A percentile compares a stretch with the other conserved stretches of the same genome.
Conservation (phyloP, 495 filamentous ascomycete genomes). For the Neurospora hispaniola region DNA sequence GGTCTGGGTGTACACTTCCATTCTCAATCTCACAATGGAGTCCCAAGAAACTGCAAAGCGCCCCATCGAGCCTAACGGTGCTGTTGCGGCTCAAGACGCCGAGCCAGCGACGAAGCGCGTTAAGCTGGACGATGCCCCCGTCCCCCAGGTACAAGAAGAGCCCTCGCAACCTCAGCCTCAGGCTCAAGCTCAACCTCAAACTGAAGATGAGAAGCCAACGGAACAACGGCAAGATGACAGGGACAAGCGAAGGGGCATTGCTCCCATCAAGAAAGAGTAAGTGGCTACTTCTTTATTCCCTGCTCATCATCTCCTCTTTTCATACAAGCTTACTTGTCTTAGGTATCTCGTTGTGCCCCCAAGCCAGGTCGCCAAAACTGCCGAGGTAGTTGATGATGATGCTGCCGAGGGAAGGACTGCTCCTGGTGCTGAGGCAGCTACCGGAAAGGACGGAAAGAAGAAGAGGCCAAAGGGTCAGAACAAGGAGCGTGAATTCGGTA, state of each 20-base stretch:
- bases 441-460: slow-evolving; percentile 22
- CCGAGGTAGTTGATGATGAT: slow-evolving; percentile 48
- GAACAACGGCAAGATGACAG: slow-evolving; percentile 23
- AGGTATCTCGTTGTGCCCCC: slow-evolving; percentile 48
- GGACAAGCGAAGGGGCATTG: slow-evolving; percentile 49
- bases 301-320: background rate
- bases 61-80: slow-evolving; percentile 5
- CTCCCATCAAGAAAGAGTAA: slow-evolving; percentile 78
- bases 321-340: slow-evolving; percentile 12
- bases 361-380: slow-evolving; percentile 9
- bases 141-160: background rate
- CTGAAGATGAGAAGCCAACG: background rate
- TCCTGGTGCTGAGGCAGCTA: slow-evolving; percentile 29
- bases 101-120: slow-evolving; percentile 50
- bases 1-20: background rate
- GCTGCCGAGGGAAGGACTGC: slow-evolving; percentile 51
- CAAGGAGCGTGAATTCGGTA: slow-evolving; percentile 72
- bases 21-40: slow-evolving; percentile 8
- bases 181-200: background rate
- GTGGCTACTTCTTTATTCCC: slow-evolving; percentile 10
- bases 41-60: slow-evolving; percentile 12
- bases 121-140: slow-evolving; percentile 36
- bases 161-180: background rate
- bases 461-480: slow-evolving; percentile 72
- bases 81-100: background rate